Percentiles rank a stretch among this genome's conserved stretches.
phyloP scores from a whole-genome alignment of 2,329 filamentous ascomycete genomes.

The Ceratocystis ficicola region DNA sequence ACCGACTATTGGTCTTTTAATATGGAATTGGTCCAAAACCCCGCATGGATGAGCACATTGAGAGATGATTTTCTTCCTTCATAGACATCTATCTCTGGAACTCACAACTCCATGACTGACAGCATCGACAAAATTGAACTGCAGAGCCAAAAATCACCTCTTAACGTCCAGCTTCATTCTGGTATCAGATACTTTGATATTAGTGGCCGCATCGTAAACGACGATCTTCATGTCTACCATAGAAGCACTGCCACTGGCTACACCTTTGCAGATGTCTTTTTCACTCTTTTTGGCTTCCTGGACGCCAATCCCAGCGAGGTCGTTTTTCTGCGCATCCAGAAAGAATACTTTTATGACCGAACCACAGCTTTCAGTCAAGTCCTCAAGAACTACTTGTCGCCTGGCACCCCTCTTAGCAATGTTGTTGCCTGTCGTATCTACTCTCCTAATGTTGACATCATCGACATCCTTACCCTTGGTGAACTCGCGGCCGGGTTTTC shows the following conservation, averaged over 20 bases:
- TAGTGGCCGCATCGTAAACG: conserved; percentile 34
- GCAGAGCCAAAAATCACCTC: conserved; percentile 5
- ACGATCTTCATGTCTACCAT: conserved; percentile 38
- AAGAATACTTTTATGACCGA: not conserved
- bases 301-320: conserved; percentile 23
- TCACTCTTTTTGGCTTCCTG: conserved; percentile 35
- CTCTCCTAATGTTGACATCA: conserved; percentile 25
- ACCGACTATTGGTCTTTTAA: conserved; percentile 31
- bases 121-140: conserved; percentile 25
- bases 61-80: conserved; percentile 33
- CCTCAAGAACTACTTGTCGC: conserved; percentile 33
- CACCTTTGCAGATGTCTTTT: conserved; percentile 34
- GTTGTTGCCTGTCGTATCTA: conserved; percentile 31
- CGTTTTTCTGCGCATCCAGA: not conserved
- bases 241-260: conserved; percentile 35
- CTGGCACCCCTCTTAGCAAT: conserved; percentile 28
- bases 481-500: conserved; percentile 34
- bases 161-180: conserved; percentile 34
- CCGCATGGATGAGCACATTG: conserved; percentile 35
- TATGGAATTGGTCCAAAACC: conserved; percentile 28
- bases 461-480: conserved; percentile 32
- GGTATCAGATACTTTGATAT: conserved; percentile 42
- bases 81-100: conserved; percentile 39
- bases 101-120: conserved; percentile 43
- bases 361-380: conserved; percentile 33